A percentile compares a stretch with the other conserved stretches of the same genome.
phyloP scores from a whole-genome alignment of 257 asterid genomes.

The Solanum clarkiae region DNA sequence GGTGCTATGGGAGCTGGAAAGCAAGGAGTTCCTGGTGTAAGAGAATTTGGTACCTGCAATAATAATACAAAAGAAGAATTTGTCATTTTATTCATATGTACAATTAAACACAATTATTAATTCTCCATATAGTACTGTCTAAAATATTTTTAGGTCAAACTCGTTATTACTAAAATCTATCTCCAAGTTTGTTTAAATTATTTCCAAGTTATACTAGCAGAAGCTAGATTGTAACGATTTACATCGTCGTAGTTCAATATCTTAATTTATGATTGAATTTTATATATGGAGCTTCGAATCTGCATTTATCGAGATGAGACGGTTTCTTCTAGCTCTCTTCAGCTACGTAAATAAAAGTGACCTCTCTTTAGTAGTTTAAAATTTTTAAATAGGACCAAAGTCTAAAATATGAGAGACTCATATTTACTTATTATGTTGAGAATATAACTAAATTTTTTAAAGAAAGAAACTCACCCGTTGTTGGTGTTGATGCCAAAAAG shows the following conservation, averaged over 20 bases:
- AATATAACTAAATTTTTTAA: neutral
- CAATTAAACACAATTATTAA: neutral
- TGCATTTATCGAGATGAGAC: neutral
- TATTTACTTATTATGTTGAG: too few relatives aligned
- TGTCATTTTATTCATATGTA: neutral
- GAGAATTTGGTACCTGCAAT: conserved; percentile 38
- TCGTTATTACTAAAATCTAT: neutral
- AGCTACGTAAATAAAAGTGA: neutral
- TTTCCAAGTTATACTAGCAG: neutral
- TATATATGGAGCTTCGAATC: neutral
- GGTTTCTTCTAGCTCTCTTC: neutral
- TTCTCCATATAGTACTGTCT: neutral
- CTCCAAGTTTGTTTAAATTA: neutral
- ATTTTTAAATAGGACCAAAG: too few relatives aligned
- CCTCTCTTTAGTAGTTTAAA: neutral
- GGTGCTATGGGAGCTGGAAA: conserved; percentile 35
- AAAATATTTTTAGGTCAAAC: neutral
- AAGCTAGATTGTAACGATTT: neutral
- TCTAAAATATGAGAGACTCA: too few relatives aligned
- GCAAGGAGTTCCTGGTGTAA: conserved; percentile 53
- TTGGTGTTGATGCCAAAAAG: conserved; percentile 52
- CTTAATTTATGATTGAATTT: neutral
- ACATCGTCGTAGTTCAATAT: neutral
- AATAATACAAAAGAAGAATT: neutral
- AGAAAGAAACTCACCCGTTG: conserved; percentile 35